A percentile compares a stretch with the other conserved stretches of the same genome.
Conservation (phyloP, 805 yeast species). For the Debaryomyces hansenii region DNA sequence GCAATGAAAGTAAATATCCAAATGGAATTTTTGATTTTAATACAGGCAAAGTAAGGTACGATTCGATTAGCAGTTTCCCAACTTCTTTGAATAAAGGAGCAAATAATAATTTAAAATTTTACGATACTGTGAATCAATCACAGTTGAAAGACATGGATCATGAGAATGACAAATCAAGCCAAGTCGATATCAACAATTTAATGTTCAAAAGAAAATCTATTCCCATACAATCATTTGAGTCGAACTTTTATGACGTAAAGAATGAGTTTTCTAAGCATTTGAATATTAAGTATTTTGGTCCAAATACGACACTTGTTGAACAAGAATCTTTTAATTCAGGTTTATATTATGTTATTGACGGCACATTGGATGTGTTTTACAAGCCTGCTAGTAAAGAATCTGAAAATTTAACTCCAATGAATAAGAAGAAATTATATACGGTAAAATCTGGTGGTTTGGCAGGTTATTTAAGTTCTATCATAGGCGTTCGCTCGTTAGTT, state of each 20-base stretch:
- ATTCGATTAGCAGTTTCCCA: neutral
- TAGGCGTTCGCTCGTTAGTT: constrained; percentile 79
- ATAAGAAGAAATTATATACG: constrained; percentile 46
- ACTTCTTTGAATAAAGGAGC: constrained; percentile 1
- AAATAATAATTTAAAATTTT: constrained; percentile 23
- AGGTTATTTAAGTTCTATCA: constrained; percentile 79
- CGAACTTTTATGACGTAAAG: constrained; percentile 53
- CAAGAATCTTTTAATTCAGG: constrained; percentile 74
- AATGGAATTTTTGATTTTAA: neutral
- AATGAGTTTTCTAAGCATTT: constrained; percentile 59
- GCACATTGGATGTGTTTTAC: constrained; percentile 64
- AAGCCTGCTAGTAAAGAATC: constrained; percentile 5
- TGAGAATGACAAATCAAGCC: neutral
- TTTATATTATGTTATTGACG: constrained; percentile 76
- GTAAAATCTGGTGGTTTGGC: constrained; percentile 80
- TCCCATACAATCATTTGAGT: constrained; percentile 7
- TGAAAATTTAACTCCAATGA: constrained; percentile 1
- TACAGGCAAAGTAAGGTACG: neutral
- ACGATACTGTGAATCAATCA: constrained; percentile 28
- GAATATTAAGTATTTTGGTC: constrained; percentile 52
- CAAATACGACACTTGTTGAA: constrained; percentile 58
- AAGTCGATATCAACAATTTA: neutral
- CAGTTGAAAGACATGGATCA: constrained; percentile 1
- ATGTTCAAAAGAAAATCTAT: neutral
- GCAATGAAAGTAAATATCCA: neutral